These are phyloP conservation scores for Ziziphus jujuba DNA, from an alignment of 306 rosid genomes.

Conservation along the genomic window DNA sequence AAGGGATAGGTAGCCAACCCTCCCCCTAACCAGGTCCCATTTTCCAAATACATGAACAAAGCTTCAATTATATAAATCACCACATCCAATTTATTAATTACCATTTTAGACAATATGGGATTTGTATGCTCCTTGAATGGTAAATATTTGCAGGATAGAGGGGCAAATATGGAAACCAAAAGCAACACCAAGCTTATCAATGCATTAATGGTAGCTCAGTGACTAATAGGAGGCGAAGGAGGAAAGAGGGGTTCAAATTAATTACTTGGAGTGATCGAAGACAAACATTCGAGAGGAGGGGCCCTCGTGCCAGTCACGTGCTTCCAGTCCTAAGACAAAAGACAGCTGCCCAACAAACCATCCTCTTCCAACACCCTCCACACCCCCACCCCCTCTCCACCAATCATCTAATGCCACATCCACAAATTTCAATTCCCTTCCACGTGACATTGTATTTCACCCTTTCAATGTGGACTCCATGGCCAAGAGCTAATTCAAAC, in stretches of 20 bases:
- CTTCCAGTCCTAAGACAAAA: conserved; percentile 29
- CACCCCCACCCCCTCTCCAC: conserved; percentile 7
- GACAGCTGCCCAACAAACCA: conserved; percentile 49
- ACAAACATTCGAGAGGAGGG: conserved; percentile 51
- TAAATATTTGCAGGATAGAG: neutral
- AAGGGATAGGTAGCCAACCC: conserved; percentile 33
- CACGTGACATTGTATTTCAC: conserved; percentile 33
- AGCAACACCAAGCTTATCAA: conserved; percentile 6
- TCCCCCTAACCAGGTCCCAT: conserved; percentile 24
- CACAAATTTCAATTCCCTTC: conserved; percentile 20
- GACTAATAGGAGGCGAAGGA: no score
- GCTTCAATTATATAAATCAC: no score
- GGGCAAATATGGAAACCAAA: conserved; percentile 5
- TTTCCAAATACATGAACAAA: neutral
- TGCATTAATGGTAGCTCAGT: conserved; percentile 28
- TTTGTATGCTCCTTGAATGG: no score
- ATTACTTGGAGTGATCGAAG: conserved; percentile 40
- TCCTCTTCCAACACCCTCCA: conserved; percentile 16
- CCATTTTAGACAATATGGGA: no score
- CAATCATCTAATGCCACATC: conserved; percentile 20
- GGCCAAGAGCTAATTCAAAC: no score
- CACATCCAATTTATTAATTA: no score
- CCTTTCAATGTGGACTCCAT: neutral
- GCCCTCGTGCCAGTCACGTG: conserved; percentile 54
- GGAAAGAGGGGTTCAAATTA: conserved; percentile 6